Evolutionary conservation across 2,329 filamentous ascomycete genomes (phyloP).

Genomic region (Calonectria montana): DNA sequence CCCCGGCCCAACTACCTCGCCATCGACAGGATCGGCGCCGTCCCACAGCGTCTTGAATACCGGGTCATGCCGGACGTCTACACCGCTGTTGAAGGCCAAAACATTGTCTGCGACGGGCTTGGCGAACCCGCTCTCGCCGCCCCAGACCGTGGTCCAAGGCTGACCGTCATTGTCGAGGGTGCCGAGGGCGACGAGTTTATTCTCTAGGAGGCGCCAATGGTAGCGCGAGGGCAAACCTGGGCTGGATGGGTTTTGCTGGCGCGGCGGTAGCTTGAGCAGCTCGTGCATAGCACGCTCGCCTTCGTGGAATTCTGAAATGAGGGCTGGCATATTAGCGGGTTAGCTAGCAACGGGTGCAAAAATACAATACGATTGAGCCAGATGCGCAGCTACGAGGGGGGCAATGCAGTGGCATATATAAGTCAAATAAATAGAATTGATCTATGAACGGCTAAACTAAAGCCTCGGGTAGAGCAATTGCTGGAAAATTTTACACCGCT

Average conservation of each 20-base stretch:
- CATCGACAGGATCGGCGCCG: slow-evolving; percentile 57
- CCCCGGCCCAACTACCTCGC: slow-evolving; percentile 48
- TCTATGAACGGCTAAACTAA: background rate
- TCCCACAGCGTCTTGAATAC: slow-evolving; percentile 73
- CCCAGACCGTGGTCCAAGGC: slow-evolving; percentile 84
- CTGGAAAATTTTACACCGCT: background rate
- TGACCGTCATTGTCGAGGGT: slow-evolving; percentile 72
- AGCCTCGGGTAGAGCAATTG: background rate
- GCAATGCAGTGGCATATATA: background rate
- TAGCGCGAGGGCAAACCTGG: slow-evolving; percentile 72
- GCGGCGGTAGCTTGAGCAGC: slow-evolving; percentile 70
- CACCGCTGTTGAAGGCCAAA: slow-evolving; percentile 71
- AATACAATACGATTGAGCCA: background rate
- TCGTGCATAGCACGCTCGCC: slow-evolving; percentile 76
- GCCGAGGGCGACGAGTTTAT: slow-evolving; percentile 77
- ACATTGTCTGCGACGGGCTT: slow-evolving; percentile 70
- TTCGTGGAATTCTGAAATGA: slow-evolving; percentile 63
- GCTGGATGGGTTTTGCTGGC: slow-evolving; percentile 72
- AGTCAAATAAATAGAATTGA: background rate
- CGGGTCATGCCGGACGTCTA: slow-evolving; percentile 74
- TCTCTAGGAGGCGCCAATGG: slow-evolving; percentile 66
- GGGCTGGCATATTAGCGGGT: slow-evolving; percentile 42
- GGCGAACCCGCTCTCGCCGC: slow-evolving; percentile 78
- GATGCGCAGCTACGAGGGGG: background rate
- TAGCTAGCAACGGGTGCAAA: slow-evolving; percentile 1